Percentiles rank a stretch among this genome's conserved stretches.
phyloP scores from a whole-genome alignment of 2,329 filamentous ascomycete species.

The Colletotrichum sansevieriae region DNA sequence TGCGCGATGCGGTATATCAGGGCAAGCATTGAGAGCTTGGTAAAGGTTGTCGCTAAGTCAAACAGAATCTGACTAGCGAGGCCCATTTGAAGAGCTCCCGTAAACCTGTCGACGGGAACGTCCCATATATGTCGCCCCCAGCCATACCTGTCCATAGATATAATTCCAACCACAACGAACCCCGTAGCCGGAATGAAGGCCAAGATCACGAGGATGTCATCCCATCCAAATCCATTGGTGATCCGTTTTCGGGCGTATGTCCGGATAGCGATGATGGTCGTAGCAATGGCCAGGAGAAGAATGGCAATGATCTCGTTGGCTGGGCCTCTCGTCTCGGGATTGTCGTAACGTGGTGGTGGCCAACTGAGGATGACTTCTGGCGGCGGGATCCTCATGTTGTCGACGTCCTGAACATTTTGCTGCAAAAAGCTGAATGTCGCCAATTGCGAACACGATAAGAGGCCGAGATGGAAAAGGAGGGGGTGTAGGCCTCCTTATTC shows the following conservation, averaged over 20 bases:
- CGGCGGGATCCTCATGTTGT: conserved; percentile 43
- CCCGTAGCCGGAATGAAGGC: conserved; percentile 53
- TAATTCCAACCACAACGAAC: conserved; percentile 49
- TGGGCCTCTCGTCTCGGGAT: conserved; percentile 50
- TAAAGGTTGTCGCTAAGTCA: conserved; percentile 53
- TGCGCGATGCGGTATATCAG: conserved; percentile 54
- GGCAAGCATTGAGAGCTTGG: conserved; percentile 57
- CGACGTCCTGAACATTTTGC: conserved; percentile 32
- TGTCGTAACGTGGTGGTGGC: conserved; percentile 50
- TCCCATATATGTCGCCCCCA: conserved; percentile 54
- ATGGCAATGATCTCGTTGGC: conserved; percentile 46
- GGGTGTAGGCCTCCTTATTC: conserved; percentile 23
- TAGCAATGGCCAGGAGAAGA: conserved; percentile 47
- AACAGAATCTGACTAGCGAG: conserved; percentile 54
- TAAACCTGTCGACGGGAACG: conserved; percentile 43
- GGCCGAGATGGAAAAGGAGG: neutral
- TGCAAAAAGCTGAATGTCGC: neutral
- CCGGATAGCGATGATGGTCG: conserved; percentile 50
- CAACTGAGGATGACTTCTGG: conserved; percentile 46
- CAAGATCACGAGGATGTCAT: conserved; percentile 53
- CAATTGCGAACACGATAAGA: neutral
- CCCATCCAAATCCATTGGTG: conserved; percentile 52
- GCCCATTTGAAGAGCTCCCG: conserved; percentile 47
- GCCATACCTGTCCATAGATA: conserved; percentile 46
- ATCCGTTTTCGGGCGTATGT: conserved; percentile 52